These are phyloP conservation scores for Gastrolobium villosum DNA, from an alignment of 306 rosid genomes.

Conservation along the genomic window DNA sequence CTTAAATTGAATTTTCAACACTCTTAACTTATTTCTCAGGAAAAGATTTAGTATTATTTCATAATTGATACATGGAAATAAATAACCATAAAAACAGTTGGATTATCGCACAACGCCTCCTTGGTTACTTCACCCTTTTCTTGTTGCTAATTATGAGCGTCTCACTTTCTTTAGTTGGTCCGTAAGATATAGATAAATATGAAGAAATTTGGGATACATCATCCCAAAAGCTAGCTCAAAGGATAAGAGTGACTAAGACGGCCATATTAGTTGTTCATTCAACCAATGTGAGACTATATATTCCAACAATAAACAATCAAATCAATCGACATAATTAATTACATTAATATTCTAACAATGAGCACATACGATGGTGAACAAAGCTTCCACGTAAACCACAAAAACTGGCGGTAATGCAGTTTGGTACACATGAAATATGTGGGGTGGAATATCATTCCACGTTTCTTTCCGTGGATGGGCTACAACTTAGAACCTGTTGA, in stretches of 20 bases:
- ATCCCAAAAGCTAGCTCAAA: no score
- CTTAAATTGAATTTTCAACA: no score
- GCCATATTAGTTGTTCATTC: no score
- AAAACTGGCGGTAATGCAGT: not conserved
- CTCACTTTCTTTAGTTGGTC: not conserved
- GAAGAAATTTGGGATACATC: no score
- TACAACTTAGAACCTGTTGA: no score
- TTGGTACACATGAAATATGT: not conserved
- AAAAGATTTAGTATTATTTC: not conserved
- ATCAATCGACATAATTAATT: not conserved
- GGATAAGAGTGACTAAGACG: no score
- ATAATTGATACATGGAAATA: not conserved
- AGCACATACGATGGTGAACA: not conserved
- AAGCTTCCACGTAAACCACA: not conserved
- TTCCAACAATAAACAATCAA: no score
- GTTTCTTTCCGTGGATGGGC: no score
- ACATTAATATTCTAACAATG: not conserved
- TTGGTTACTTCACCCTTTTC: not conserved
- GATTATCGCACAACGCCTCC: not conserved
- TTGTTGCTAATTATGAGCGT: not conserved
- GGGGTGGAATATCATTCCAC: not conserved
- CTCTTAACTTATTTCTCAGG: no score
- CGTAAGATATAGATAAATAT: not conserved
- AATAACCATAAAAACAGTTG: not conserved
- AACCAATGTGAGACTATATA: no score